These are phyloP conservation scores for Penicillium sp. DNA, from an alignment of 2,329 filamentous ascomycete genomes.

Conservation along the genomic window DNA sequence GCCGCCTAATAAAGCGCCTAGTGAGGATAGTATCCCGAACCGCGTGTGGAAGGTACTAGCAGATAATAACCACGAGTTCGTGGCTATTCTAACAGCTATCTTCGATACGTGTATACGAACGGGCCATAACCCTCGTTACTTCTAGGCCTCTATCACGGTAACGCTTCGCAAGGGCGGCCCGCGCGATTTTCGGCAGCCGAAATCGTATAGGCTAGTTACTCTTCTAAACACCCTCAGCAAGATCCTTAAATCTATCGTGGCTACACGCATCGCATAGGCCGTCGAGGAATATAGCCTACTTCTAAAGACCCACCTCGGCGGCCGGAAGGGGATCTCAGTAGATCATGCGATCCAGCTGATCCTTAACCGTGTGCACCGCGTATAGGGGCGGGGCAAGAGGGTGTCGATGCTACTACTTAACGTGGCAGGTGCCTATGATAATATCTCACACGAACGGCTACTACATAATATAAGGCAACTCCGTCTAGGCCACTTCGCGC, in stretches of 20 bases:
- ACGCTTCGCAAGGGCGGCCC: no score
- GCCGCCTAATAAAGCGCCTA: not conserved
- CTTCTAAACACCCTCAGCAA: no score
- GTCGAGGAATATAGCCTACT: conserved; percentile 11
- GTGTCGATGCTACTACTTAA: no score
- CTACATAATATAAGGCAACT: no score
- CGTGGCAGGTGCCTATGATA: no score
- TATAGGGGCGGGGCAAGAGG: no score
- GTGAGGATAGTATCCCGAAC: not conserved
- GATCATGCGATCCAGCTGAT: conserved; percentile 10
- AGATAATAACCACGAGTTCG: not conserved
- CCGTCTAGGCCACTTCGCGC: no score
- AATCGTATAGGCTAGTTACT: no score
- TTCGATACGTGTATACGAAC: not conserved
- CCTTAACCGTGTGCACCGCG: not conserved
- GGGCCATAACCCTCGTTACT: conserved; percentile 10
- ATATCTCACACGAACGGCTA: no score
- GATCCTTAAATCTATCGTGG: not conserved
- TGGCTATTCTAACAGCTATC: not conserved
- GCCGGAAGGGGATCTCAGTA: not conserved
- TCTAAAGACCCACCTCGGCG: not conserved
- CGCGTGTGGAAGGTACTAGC: not conserved
- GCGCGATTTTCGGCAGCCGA: no score
- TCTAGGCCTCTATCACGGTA: no score
- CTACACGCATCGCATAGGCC: not conserved